Evolutionary conservation across 2,329 filamentous ascomycete species (phyloP).

Genomic region (Pseudogymnoascus sp.): DNA sequence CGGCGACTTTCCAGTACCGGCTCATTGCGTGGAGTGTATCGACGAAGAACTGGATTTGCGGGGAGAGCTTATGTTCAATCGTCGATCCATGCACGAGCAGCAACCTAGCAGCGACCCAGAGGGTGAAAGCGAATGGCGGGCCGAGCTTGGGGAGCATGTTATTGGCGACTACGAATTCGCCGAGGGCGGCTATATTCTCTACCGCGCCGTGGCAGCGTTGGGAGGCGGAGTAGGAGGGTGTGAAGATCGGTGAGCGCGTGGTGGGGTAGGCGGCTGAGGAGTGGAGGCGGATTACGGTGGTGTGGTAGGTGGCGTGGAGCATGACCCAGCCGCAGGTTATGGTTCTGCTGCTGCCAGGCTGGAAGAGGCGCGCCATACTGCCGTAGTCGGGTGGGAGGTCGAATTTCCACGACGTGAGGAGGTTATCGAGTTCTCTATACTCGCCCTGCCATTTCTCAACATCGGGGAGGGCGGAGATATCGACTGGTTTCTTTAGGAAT

Average conservation of each 20-base stretch:
- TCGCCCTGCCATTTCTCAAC: conserved; percentile 85
- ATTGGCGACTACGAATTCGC: conserved; percentile 68
- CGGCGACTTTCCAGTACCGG: conserved; percentile 75
- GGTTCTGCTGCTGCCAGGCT: conserved; percentile 56
- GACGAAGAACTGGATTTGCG: conserved; percentile 73
- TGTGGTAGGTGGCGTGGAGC: conserved; percentile 84
- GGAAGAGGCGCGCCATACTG: conserved; percentile 72
- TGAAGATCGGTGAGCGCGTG: conserved; percentile 80
- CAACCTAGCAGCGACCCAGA: conserved; percentile 85
- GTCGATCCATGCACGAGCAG: conserved; percentile 86
- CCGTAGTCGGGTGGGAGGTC: conserved; percentile 74
- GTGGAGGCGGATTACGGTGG: conserved; percentile 80
- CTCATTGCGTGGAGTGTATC: conserved; percentile 75
- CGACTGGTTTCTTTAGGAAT: conserved; percentile 81
- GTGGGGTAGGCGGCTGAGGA: conserved; percentile 90
- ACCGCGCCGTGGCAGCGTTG: conserved; percentile 78
- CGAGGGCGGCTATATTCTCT: conserved; percentile 69
- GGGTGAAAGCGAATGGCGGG: conserved; percentile 81
- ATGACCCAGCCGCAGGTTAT: conserved; percentile 82
- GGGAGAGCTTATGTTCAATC: conserved; percentile 72
- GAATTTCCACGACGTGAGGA: conserved; percentile 75
- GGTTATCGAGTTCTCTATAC: conserved; percentile 76
- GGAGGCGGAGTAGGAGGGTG: conserved; percentile 75
- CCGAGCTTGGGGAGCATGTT: conserved; percentile 71
- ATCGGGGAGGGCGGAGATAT: conserved; percentile 74